Percentiles rank a stretch among this genome's conserved stretches.
Conservation (phyloP, 495 filamentous ascomycete genomes). For the Aspergillus nanangensis region DNA sequence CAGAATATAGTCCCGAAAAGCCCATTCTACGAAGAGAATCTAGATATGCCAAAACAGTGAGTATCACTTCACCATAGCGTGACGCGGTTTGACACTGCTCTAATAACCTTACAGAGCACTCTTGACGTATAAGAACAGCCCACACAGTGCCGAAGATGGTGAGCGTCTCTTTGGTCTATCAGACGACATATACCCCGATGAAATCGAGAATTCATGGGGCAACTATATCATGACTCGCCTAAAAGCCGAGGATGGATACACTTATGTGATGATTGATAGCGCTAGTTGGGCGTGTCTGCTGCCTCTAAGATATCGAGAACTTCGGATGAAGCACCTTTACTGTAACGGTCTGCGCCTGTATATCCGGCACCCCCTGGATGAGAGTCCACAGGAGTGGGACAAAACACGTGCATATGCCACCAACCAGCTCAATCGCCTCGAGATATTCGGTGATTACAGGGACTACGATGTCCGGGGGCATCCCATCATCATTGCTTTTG, state of each 20-base stretch:
- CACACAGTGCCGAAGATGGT: too few relatives aligned
- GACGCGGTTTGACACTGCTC: too few relatives aligned
- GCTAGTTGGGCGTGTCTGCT: conserved; percentile 6
- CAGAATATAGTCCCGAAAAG: too few relatives aligned
- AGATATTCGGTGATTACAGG: not conserved
- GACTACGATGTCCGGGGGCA: not conserved
- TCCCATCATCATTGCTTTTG: conserved; percentile 13
- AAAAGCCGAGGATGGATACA: not conserved
- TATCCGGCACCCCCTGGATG: conserved; percentile 9
- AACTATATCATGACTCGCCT: conserved; percentile 4
- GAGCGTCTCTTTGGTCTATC: conserved; percentile 6
- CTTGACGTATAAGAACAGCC: too few relatives aligned
- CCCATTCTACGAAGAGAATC: not conserved
- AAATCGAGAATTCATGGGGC: conserved; percentile 10
- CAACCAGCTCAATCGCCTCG: conserved; percentile 1
- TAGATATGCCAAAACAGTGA: conserved; percentile 5
- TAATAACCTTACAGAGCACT: too few relatives aligned
- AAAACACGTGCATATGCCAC: conserved; percentile 3
- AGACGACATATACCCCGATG: conserved; percentile 6
- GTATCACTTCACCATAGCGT: not conserved
- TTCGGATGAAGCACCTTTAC: conserved; percentile 2
- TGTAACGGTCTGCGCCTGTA: conserved; percentile 9
- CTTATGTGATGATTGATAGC: not conserved
- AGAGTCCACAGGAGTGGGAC: conserved; percentile 15
- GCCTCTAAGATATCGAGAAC: conserved; percentile 6